Percentiles rank a stretch among this genome's conserved stretches.
These are phyloP conservation scores for Exophiala sp. DNA, from an alignment of 2,329 filamentous ascomycete species.

Conservation along the genomic window DNA sequence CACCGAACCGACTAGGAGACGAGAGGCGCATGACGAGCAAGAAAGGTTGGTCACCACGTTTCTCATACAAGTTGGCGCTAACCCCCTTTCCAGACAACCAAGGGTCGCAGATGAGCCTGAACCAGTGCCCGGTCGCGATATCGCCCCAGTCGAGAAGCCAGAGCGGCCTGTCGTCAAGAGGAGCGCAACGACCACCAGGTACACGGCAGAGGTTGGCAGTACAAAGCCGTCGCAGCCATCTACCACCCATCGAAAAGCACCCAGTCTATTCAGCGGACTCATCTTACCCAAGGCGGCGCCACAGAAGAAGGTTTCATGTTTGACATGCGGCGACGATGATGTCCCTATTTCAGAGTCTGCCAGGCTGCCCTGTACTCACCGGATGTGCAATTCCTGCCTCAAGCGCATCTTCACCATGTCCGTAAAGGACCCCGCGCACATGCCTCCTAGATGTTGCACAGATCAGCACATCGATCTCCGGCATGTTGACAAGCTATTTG, in stretches of 20 bases:
- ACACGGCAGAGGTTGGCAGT: constrained; percentile 9
- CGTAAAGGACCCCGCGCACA: constrained; percentile 67
- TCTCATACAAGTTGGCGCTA: neutral
- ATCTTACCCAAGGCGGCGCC: constrained; percentile 19
- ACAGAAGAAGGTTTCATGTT: constrained; percentile 58
- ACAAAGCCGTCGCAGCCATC: constrained; percentile 2
- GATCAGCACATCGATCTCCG: constrained; percentile 65
- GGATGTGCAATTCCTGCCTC: constrained; percentile 73
- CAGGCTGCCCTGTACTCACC: constrained; percentile 70
- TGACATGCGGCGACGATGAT: constrained; percentile 65
- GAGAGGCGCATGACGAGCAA: constrained; percentile 1
- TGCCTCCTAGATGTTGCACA: constrained; percentile 80
- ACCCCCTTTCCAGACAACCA: constrained; percentile 2
- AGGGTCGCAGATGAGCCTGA: neutral
- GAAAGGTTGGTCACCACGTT: constrained; percentile 3
- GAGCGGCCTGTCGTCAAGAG: constrained; percentile 16
- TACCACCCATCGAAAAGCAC: constrained; percentile 12
- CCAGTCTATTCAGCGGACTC: constrained; percentile 16
- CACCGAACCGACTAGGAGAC: constrained; percentile 13
- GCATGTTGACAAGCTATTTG: constrained; percentile 70
- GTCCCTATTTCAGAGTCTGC: constrained; percentile 58
- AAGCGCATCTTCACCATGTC: constrained; percentile 69
- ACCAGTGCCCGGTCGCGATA: constrained; percentile 2
- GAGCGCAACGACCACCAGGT: constrained; percentile 17
- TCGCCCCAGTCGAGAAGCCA: constrained; percentile 4